Evolutionary conservation across 805 yeast species (phyloP), one percentile per base, ranked within the genome.

Genomic region (Pichia nanzhaoensis): DNA sequence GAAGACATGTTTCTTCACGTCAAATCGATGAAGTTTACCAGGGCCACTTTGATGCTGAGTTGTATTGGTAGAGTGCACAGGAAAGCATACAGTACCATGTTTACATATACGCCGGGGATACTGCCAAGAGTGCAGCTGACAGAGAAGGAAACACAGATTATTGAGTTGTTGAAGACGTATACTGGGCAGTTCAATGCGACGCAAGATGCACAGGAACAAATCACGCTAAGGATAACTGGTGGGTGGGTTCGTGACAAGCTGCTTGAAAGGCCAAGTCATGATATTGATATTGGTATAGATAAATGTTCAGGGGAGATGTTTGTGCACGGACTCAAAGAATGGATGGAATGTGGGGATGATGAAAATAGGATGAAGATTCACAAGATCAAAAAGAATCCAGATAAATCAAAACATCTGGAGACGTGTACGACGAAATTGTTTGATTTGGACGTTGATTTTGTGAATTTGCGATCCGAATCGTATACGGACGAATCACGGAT

Each of bases 241-340:
- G 99, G 99, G 0, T 91, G 99, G 99, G 99, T 93, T 2, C 74
- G 99, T 55, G 99, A 93, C 63, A 93, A 93, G 65, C 68, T 93
- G 24, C 68, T 93, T 27, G 95, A 95, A 0, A 72, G 74, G 39
- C 78, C 77, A 19, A 81, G 91, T 35, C 80, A 91, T 58, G 99
- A 93, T 61, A 70, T 93, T 27, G 99, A 93, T 56, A 86, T 93
- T 39, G 97, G 97, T 6, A 78, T 93, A 39, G 89, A 93, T 62
- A 71, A 71, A 44, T 66, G 87, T 57, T 77, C 95, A 0, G 99
- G 99, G 0, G 89, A 84, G 56, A 80, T 79, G 30, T 91, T 93
- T 65, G 96, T 95, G 1, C 68, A 69, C 28, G 75, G 74, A 13
- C 65, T 93, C 50, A 74, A 75, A 49, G 67, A 69, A 19, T 91